These are phyloP conservation scores for Malus hybrid DNA, from an alignment of 331 rosid genomes.

Conservation along the genomic window DNA sequence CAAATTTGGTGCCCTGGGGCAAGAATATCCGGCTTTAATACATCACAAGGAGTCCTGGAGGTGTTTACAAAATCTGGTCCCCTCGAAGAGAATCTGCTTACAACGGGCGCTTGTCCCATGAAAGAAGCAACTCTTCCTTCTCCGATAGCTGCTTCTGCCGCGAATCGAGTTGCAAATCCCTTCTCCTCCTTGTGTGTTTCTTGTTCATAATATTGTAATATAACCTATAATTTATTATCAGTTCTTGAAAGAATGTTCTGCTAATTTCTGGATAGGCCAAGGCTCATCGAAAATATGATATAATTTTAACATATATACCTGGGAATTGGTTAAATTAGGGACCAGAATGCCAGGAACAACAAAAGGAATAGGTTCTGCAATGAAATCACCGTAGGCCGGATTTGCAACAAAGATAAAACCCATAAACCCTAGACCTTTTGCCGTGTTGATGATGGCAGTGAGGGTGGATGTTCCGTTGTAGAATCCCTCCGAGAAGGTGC, in stretches of 20 bases:
- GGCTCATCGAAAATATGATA: background rate
- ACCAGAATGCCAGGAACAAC: constrained; percentile 56
- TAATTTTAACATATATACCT: constrained; percentile 29
- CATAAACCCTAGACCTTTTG: constrained; percentile 38
- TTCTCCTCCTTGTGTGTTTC: constrained; percentile 30
- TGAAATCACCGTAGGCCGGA: constrained; percentile 61
- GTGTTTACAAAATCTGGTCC: constrained; percentile 72
- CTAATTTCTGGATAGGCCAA: background rate
- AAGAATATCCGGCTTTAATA: constrained; percentile 86
- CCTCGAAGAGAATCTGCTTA: constrained; percentile 79
- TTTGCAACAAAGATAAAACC: constrained; percentile 63
- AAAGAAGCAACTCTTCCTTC: constrained; percentile 77
- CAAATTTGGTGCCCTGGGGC: constrained; percentile 93
- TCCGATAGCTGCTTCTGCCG: constrained; percentile 46
- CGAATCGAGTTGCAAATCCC: constrained; percentile 33
- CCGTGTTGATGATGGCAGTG: constrained; percentile 44
- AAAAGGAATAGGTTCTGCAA: constrained; percentile 65
- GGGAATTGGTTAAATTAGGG: constrained; percentile 47
- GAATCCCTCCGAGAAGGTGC: constrained; percentile 78
- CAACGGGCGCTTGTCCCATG: constrained; percentile 47
- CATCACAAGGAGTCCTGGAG: constrained; percentile 38
- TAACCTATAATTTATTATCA: constrained; percentile 26
- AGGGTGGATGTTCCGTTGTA: constrained; percentile 53
- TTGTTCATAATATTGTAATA: constrained; percentile 48
- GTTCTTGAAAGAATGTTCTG: background rate